phyloP scores from a whole-genome alignment of 2,329 filamentous ascomycete species.

The Aspergillus fumigatus region DNA sequence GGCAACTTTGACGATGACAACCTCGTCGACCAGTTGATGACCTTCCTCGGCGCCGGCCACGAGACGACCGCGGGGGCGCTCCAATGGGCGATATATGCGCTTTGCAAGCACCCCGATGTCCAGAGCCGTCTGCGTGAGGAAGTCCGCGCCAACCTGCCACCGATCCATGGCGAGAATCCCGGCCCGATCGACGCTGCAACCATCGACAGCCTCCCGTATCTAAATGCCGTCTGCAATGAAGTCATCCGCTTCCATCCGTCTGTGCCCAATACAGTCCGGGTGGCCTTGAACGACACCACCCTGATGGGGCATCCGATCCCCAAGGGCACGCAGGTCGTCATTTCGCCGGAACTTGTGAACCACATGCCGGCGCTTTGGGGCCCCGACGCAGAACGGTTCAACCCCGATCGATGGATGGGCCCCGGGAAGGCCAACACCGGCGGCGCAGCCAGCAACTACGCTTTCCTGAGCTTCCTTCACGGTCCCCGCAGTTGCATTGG shows the following conservation, averaged over 20 bases:
- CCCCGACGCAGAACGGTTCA: conserved; percentile 66
- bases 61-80: conserved; percentile 75
- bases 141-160: conserved; percentile 29
- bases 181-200: neutral
- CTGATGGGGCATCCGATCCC: conserved; percentile 63
- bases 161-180: neutral
- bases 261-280: conserved; percentile 66
- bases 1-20: neutral
- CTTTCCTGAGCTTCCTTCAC: conserved; percentile 77
- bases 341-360: conserved; percentile 66
- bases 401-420: conserved; percentile 71
- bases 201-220: conserved; percentile 23
- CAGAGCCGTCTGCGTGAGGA: conserved; percentile 38
- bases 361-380: conserved; percentile 69
- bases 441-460: conserved; percentile 72
- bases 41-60: conserved; percentile 52
- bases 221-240: conserved; percentile 75
- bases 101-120: conserved; percentile 58
- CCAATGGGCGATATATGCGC: conserved; percentile 64
- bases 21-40: neutral
- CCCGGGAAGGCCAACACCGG: conserved; percentile 55
- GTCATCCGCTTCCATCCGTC: conserved; percentile 69
- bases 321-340: conserved; percentile 63
- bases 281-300: conserved; percentile 60
- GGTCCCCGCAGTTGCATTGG: conserved; percentile 85